Conservation (phyloP, 352 stramenopile genomes). For the Discostella stelligera region DNA sequence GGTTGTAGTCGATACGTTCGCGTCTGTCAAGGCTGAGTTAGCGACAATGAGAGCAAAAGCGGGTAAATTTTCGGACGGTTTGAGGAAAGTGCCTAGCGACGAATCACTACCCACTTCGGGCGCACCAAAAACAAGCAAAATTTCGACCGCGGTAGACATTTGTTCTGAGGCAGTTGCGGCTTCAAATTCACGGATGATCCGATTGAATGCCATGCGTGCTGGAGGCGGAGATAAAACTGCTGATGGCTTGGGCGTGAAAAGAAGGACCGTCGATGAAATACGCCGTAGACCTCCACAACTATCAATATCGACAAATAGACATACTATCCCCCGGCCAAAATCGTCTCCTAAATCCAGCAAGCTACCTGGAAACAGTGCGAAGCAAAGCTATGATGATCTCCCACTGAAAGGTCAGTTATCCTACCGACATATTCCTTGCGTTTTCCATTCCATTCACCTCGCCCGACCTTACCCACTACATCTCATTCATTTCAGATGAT, state of each 20-base stretch:
- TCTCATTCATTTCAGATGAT: constrained; percentile 13
- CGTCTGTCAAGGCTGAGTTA: constrained; percentile 44
- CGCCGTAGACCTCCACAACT: neutral
- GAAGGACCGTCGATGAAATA: constrained; percentile 46
- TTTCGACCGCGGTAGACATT: constrained; percentile 15
- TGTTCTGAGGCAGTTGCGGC: constrained; percentile 28
- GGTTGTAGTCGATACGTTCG: constrained; percentile 25
- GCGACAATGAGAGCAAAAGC: constrained; percentile 37
- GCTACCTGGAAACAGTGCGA: neutral
- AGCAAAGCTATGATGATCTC: constrained; percentile 33
- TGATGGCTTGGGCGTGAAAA: constrained; percentile 1
- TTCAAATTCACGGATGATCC: constrained; percentile 27
- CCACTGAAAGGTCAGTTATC: constrained; percentile 36
- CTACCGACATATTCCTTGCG: neutral
- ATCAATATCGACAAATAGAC: neutral
- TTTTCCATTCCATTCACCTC: neutral
- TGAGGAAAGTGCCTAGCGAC: constrained; percentile 4
- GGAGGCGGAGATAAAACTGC: neutral
- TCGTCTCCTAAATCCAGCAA: neutral
- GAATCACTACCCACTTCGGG: neutral
- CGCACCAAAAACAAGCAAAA: neutral
- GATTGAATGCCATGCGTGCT: constrained; percentile 31
- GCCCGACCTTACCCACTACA: neutral
- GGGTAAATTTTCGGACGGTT: constrained; percentile 3
- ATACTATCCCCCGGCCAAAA: neutral